Conservation (phyloP, 768 basidiomycete species). For the Lactarius psammicola region DNA sequence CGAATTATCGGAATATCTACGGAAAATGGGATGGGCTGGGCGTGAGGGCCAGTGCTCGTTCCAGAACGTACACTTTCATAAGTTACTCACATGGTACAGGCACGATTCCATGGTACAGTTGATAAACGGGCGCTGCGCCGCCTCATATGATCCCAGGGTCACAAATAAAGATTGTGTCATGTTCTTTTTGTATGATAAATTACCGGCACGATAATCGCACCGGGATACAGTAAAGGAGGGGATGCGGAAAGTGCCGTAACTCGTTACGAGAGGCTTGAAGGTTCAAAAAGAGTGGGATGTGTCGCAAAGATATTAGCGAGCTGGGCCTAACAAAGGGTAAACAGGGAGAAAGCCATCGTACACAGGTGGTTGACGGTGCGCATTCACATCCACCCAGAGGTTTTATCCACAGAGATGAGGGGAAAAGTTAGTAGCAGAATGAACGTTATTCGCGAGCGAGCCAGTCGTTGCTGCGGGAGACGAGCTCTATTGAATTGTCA, state of each 20-base stretch:
- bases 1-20: neutral
- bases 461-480: slow-evolving; percentile 84
- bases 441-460: slow-evolving; percentile 59
- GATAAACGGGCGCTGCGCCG: slow-evolving; percentile 2
- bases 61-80: neutral
- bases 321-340: neutral
- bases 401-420: slow-evolving; percentile 7
- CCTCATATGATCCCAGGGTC: slow-evolving; percentile 1
- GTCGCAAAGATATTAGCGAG: slow-evolving; percentile 14
- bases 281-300: slow-evolving; percentile 2
- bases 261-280: slow-evolving; percentile 3
- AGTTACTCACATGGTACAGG: neutral
- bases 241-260: slow-evolving; percentile 8
- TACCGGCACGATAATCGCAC: slow-evolving; percentile 2
- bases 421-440: neutral
- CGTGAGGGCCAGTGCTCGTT: too few relatives aligned
- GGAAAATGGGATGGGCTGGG: neutral
- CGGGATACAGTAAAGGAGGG: slow-evolving; percentile 1
- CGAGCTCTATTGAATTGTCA: slow-evolving; percentile 86
- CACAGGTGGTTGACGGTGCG: slow-evolving; percentile 11
- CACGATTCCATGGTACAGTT: neutral
- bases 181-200: slow-evolving; percentile 18
- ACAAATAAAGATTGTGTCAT: slow-evolving; percentile 4
- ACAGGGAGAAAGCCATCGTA: slow-evolving; percentile 1
- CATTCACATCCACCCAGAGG: slow-evolving; percentile 18